phyloP scores from a whole-genome alignment of 148 eudicot species.

The Rhododendron molle region DNA sequence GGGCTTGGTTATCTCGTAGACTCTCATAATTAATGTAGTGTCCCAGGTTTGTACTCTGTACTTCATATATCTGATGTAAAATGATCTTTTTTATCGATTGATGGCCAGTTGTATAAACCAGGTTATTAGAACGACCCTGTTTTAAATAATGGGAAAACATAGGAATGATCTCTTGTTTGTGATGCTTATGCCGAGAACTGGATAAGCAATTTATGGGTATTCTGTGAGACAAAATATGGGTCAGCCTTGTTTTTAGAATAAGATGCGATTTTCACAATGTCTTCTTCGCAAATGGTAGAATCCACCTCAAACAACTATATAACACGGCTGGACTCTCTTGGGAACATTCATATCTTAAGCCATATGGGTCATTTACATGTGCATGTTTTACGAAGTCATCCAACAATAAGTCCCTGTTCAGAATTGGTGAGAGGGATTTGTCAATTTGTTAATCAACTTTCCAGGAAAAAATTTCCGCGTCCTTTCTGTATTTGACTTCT shows the following conservation, averaged over 20 bases:
- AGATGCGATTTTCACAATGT: neutral
- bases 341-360: neutral
- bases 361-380: neutral
- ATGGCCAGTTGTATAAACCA: neutral
- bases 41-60: no score
- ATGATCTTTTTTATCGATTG: no score
- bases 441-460: neutral
- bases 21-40: no score
- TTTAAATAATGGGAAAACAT: neutral
- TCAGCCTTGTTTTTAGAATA: neutral
- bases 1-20: no score
- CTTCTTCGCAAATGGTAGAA: neutral
- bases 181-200: constrained; percentile 2
- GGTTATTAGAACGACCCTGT: neutral
- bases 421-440: neutral
- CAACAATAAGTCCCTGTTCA: neutral
- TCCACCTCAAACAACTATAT: neutral
- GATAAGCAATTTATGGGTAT: neutral
- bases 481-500: neutral
- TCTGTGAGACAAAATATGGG: neutral
- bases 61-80: no score
- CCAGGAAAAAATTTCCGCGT: neutral
- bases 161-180: neutral
- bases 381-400: neutral
- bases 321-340: neutral